Percentiles rank a stretch among this genome's conserved stretches.
Evolutionary conservation across 2,329 filamentous ascomycete species (phyloP).

Genomic region (Ophiostoma pallidulum): DNA sequence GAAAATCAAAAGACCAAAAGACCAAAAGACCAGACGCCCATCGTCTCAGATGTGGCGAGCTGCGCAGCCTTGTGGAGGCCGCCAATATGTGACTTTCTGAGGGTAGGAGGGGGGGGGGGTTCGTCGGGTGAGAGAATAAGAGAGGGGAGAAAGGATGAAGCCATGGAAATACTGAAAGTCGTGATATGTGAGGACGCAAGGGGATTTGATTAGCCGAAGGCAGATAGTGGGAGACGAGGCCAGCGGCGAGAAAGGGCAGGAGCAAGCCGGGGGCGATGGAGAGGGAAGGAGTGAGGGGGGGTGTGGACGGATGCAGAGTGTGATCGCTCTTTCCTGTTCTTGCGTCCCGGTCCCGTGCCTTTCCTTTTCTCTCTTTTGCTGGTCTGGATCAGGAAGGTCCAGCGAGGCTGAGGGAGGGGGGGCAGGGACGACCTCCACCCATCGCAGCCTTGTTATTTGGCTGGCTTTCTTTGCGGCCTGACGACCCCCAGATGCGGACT

Average conservation of each 20-base stretch:
- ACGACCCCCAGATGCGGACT: too few relatives aligned
- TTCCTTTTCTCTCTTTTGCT: too few relatives aligned
- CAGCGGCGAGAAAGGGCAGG: neutral
- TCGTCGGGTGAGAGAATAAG: too few relatives aligned
- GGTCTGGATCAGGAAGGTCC: slow-evolving; percentile 4
- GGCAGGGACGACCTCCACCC: neutral
- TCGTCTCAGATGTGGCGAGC: neutral
- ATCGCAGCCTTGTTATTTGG: too few relatives aligned
- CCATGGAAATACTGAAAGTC: neutral
- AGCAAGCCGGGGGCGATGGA: neutral
- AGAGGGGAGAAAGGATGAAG: neutral
- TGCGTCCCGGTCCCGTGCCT: neutral
- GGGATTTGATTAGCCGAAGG: too few relatives aligned
- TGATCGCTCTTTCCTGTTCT: slow-evolving; percentile 7
- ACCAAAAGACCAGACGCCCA: neutral
- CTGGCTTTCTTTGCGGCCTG: too few relatives aligned
- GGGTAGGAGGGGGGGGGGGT: neutral
- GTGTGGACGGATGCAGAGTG: too few relatives aligned
- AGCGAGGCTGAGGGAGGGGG: neutral
- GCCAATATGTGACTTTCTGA: neutral
- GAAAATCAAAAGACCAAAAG: too few relatives aligned
- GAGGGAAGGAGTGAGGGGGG: neutral
- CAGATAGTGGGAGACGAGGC: slow-evolving; percentile 1
- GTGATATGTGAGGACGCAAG: too few relatives aligned
- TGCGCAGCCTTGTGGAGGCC: neutral